Base-by-base conservation (phyloP, 139 green algal genomes). In the Parachlorella kessleri region DNA sequence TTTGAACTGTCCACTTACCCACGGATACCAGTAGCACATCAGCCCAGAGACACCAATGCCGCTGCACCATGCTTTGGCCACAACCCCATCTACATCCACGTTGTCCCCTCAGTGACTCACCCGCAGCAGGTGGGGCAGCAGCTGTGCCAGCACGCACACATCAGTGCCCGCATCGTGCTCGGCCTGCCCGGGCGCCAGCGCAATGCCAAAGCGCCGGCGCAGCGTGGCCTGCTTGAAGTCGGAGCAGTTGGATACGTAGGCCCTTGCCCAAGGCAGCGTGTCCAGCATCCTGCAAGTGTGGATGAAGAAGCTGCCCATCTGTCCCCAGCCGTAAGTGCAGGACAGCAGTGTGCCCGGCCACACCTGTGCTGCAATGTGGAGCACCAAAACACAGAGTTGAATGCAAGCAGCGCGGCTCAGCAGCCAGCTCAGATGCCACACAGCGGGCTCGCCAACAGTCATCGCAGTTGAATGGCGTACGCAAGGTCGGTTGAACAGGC, bases 81-180 rank as follows among this genome's bases (percentile, higher is more conserved):
- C 24, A 28, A 8, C 23, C 14, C 30, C 33, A 30, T 33, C n/a
- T 42, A 9, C 26, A 30, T 18, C 33, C 64, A 10, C 33, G 32
- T 35, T 24, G 24, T 4, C 69, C 40, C 26, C 26, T 1, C 2
- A 2, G 8, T 18, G n/a, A 7, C 70, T 76, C 70, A 68, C 71
- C 71, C 37, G 33, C 55, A 71, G 8, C 38, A 78, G 55, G 73
- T 59, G 55, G 4, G 73, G 73, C 37, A 78, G 73, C 73, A 78
- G 73, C 73, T 55, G 59, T 6, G 73, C 73, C 59, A 78, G 73
- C 55, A 78, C 59, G 2, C 10, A 10, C 3, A 68, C 73, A 32
- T 78, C 73, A 1, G 59, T 71, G 35, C 59, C 39, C 1, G 73
- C 73, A 33, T 78, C 73, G 6, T 78, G 73, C 73, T 72, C 59